Evolutionary conservation across 2,329 filamentous ascomycete genomes (phyloP), one percentile per base, ranked within the genome.

Genomic region (Arthrobotrys conoides): DNA sequence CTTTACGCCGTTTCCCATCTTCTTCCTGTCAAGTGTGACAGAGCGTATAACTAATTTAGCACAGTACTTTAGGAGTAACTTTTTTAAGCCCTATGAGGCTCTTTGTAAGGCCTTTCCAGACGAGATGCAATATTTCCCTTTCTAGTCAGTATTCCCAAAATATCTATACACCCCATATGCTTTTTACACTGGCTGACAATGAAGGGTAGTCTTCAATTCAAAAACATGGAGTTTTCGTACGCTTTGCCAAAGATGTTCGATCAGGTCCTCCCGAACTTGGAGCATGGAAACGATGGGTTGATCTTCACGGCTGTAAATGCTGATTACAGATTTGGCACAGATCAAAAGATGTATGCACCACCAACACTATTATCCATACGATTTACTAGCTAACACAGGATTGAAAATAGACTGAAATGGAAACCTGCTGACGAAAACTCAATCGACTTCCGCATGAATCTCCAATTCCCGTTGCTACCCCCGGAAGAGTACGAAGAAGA

Each of bases 281-380:
- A 91, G 81, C 96, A 99, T 83, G 94, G 95, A 80, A 98, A 97
- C 84, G 96, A 99, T 84, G 96, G 96, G 5, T 88, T 99, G 57
- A 97, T 99, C 83, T 99, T 98, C 85, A 98, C 96, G n/a, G 97
- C 95, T 85, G 90, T 93, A 80, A 91, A 90, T 82, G 93, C 93
- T 18, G 88, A 91, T 9, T 99, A 99, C 86, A 91, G 91, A 82
- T 91, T 92, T 81, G 96, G 96, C 81, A 99, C 96, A 12, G 96
- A 99, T 84, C 89, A 80, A 33, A 80, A 82, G 27, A 82, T 82
- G 81, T 82, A 81, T 18, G 64, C 33, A 36, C 20, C 30, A 24
- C 24, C 14, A 20, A 22, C 63, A n/a, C 20, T 22, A 18, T 20
- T 8, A 65, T 6, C 1, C 36, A 61, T 24, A 1, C 8, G 49